A percentile compares a stretch with the other conserved stretches of the same genome.
Conservation (phyloP, 768 basidiomycete genomes). For the Amanita thiersii region DNA sequence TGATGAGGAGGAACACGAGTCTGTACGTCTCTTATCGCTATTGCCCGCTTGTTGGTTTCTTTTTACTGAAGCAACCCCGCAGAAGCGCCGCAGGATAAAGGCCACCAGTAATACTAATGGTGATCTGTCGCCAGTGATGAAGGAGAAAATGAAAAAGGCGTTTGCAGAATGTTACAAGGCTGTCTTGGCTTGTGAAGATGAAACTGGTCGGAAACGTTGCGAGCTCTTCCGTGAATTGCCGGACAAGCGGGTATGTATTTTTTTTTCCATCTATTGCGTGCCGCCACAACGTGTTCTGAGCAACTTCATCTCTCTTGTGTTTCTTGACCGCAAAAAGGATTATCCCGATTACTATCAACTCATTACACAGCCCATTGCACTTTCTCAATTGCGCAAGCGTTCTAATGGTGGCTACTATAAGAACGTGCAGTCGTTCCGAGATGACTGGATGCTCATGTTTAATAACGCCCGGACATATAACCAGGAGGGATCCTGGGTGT, state of each 20-base stretch:
- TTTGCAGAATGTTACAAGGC: constrained; percentile 72
- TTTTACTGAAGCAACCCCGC: constrained; percentile 9
- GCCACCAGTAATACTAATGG: constrained; percentile 17
- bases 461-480: constrained; percentile 92
- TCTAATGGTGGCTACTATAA: constrained; percentile 62
- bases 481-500: constrained; percentile 92
- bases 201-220: constrained; percentile 70
- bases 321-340: constrained; percentile 34
- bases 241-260: constrained; percentile 53
- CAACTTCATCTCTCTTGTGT: neutral
- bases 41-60: neutral
- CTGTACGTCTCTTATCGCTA: constrained; percentile 30
- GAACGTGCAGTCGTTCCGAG: constrained; percentile 58
- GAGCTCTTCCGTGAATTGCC: constrained; percentile 88
- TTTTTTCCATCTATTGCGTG: neutral
- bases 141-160: constrained; percentile 78
- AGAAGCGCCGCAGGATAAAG: constrained; percentile 87
- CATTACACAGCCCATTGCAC: constrained; percentile 81
- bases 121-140: constrained; percentile 49
- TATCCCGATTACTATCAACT: constrained; percentile 92
- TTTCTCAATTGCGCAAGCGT: constrained; percentile 80
- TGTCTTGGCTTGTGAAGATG: constrained; percentile 64
- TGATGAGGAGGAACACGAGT: constrained; percentile 69
- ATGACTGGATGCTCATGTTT: constrained; percentile 89
- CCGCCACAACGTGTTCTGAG: no score